Conservation (phyloP, 1,139 yeast genomes). For the Yamadazyma dendronema region DNA sequence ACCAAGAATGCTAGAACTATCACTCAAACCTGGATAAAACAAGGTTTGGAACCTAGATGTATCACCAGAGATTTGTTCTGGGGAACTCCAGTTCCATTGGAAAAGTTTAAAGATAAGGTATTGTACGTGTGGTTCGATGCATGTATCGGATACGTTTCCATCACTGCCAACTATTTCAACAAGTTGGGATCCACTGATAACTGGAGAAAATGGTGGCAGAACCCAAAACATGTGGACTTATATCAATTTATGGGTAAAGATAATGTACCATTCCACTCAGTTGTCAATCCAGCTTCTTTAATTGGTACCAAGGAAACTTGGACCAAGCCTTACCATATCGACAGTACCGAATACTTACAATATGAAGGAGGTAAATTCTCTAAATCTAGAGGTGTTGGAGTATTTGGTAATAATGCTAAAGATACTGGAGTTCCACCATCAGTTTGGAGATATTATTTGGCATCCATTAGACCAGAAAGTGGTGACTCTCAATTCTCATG, state of each 20-base stretch:
- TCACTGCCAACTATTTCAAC: slow-evolving; percentile 89
- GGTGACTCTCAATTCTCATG: slow-evolving; percentile 97
- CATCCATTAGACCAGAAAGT: slow-evolving; percentile 90
- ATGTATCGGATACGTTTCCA: slow-evolving; percentile 91
- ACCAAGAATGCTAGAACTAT: slow-evolving; percentile 85
- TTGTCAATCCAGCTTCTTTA: slow-evolving; percentile 91
- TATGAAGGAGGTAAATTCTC: slow-evolving; percentile 98
- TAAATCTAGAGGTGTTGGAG: slow-evolving; percentile 95
- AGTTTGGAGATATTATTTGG: slow-evolving; percentile 96
- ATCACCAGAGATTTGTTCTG: slow-evolving; percentile 95
- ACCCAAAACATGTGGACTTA: slow-evolving; percentile 77
- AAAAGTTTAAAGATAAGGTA: slow-evolving; percentile 80
- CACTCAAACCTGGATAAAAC: slow-evolving; percentile 89
- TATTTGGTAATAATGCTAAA: slow-evolving; percentile 95
- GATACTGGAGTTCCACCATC: slow-evolving; percentile 88
- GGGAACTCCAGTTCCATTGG: slow-evolving; percentile 97
- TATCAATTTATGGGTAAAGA: slow-evolving; percentile 99
- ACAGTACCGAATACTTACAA: slow-evolving; percentile 94
- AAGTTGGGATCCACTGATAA: slow-evolving; percentile 48
- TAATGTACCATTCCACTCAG: slow-evolving; percentile 97
- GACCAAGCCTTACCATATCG: slow-evolving; percentile 89
- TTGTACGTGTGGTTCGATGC: slow-evolving; percentile 99
- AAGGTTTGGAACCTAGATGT: slow-evolving; percentile 91
- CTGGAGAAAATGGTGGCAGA: slow-evolving; percentile 86
- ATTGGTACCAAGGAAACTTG: slow-evolving; percentile 85